Evolutionary conservation across 2,329 filamentous ascomycete species (phyloP), one percentile per base, ranked within the genome.

Genomic region (Leptographium wingfieldii): DNA sequence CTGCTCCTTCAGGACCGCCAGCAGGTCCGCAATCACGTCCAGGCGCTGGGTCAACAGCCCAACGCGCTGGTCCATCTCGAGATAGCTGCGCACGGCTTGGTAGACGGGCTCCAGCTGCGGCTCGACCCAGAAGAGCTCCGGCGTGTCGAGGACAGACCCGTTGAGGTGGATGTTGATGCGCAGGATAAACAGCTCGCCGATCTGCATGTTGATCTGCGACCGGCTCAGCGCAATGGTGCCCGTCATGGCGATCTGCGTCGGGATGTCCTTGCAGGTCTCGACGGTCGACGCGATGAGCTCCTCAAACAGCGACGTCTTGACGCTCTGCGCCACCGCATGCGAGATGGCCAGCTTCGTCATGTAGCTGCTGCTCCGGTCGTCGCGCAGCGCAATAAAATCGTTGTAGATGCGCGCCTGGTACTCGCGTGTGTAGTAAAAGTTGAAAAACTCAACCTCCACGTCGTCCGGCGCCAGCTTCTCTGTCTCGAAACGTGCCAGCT

Each of bases 401-500:
- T 99, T 99, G 80, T 99, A 99, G 72, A 99, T 99, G 57, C 94
- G 87, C 27, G 94, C 90, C 74, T 99, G 95, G 71, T 99, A 99
- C 70, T 97, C 92, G 68, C 88, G 83, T 3, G 94, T 97, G 76
- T 99, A 97, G 77, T 99, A 99, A 73, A 97, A 99, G 72, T 99
- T 99, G 80, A 99, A 99, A 69, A 92, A 90, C 73, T 99, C 94
- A 55, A 91, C 90, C 74, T 99, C 92, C 35, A 96, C 86, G 66
- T 96, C 90, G 69, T 95, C 92, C 12, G 87, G 83, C 31, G 85
- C 85, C 56, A 97, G 80, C 72, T 96, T 96, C 70, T 96, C 92
- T 49, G 85, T 82, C 72, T 96, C 94, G 67, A 97, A 99, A 69
- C 94, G 96, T 60, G 90, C 84, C 63, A 99, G 88, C 68, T 99